Base-by-base conservation (phyloP, 2,329 filamentous ascomycete species). In the Penicillium italicum region DNA sequence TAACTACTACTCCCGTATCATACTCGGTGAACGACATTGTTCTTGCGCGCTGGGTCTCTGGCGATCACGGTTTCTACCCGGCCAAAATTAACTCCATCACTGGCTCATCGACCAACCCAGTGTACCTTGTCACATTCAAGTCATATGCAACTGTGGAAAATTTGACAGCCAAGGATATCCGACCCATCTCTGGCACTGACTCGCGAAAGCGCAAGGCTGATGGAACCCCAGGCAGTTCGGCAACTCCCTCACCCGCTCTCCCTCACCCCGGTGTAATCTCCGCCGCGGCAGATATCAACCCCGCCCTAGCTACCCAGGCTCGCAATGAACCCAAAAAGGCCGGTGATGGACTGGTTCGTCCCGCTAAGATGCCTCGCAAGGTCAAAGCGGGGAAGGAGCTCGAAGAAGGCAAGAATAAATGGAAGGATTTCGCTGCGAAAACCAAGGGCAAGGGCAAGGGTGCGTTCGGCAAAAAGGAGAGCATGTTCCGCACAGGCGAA, bases 91-190 rank as follows among this genome's bases (percentile, higher is more conserved):
- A 91, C 49, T 92, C 89, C 50, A 92, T 97, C 66, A 97, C 93
- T 22, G 94, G 94, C 56, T 96, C 91, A 9, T 87, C 88, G n/a
- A 89, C 86, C 41, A 89, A 90, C 50, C 93, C 92, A 34, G 90
- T 97, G 61, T 99, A 97, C 73, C 88, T 90, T 45, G 92, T 99
- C 73, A 94, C 89, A 65, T 99, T 97, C 80, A 93, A 95, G 76
- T 90, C 85, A 67, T 97, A 97, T 76, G 72, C 72, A 47, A 91
- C 83, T 22, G 90, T 88, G 43, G 91, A 96, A 74, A 94, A 89
- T 33, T 76, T 96, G 58, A 84, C 87, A 57, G 85, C 88, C 59
- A 87, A 88, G 73, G 91, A 97, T 68, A 90, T 97, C 62, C 87
- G 90, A 66, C 90, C 91, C 48, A 77, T 94, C 34, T 83, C 85